phyloP scores from a whole-genome alignment of 805 yeast species.

The Candida dajiaensis region DNA sequence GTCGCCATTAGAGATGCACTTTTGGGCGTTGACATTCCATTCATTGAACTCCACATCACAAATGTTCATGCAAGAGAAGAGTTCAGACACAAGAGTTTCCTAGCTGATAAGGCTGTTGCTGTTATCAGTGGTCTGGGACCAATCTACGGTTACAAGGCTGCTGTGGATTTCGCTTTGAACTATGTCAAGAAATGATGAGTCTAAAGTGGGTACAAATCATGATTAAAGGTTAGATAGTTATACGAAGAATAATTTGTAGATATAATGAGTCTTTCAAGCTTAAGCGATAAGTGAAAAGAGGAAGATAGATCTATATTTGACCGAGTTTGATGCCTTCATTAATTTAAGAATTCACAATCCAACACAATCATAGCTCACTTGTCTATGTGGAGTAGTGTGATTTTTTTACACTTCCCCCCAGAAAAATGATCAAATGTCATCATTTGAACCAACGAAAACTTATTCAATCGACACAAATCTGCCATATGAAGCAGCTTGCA shows the following conservation, averaged over 20 bases:
- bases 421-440: background rate
- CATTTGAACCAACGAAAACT: background rate
- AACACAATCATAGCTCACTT: too few relatives aligned
- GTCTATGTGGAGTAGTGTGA: background rate
- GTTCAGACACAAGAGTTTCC: constrained; percentile 43
- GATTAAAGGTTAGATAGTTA: background rate
- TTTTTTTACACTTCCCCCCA: background rate
- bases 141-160: constrained; percentile 24
- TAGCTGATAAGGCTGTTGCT: constrained; percentile 43
- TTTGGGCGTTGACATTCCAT: constrained; percentile 42
- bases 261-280: too few relatives aligned
- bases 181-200: constrained; percentile 7
- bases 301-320: too few relatives aligned
- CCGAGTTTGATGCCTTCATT: too few relatives aligned
- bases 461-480: background rate
- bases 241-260: too few relatives aligned
- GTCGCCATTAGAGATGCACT: constrained; percentile 46
- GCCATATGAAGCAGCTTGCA: background rate
- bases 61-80: constrained; percentile 47
- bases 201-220: background rate
- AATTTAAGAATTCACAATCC: too few relatives aligned
- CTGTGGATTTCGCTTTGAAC: constrained; percentile 24
- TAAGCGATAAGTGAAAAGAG: too few relatives aligned
- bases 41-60: constrained; percentile 44
- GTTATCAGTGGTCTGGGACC: constrained; percentile 29